Evolutionary conservation across 768 basidiomycete genomes (phyloP), one percentile per base, ranked within the genome.

Genomic region (Kwoniella mangroviensis): DNA sequence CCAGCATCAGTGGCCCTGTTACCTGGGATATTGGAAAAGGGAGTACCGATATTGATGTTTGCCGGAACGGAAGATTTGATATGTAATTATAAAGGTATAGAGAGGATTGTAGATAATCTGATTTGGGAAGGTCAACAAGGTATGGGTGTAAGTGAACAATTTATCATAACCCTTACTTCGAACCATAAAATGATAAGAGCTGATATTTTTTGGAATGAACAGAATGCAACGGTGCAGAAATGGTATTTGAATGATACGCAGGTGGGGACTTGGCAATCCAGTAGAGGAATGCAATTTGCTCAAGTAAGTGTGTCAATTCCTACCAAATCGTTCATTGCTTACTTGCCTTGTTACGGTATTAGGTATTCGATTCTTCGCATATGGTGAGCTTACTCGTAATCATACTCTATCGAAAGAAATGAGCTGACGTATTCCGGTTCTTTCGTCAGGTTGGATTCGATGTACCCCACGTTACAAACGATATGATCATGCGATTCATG

Each of bases 401-500:
- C 13, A 91, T 86, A 53, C 45, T 24, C 17, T 49, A 15, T 19
- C 9, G 22, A 43, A n/a, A 26, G 61, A 21, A 28, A 9, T 52
- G n/a, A 17, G 55, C 22, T 43, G 19, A 43, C 12, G 28, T 42
- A 22, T 13, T 12, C 45, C 45, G 10, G 15, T 34, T 12, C 0
- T 51, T 45, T 34, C 34, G 10, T 40, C 63, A 79, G 79, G 77
- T 84, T 51, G 84, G 84, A 0, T 85, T 83, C 82, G 96, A 99
- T 82, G 86, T 91, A 13, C 95, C 94, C 0, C 87, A 92, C 62
- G 89, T 90, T 21, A 86, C 95, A 3, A 94, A 98, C 82, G 97
- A 99, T 83, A 98, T 98, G 97, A 96, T 99, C 75, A 88, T 97
- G 51, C 92, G 97, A 15, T 99, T 99, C 85, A 93, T 98, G 90